Evolutionary conservation across 441 rosid genomes (phyloP), one percentile per base, ranked within the genome.

Genomic region (Sinapis alba): DNA sequence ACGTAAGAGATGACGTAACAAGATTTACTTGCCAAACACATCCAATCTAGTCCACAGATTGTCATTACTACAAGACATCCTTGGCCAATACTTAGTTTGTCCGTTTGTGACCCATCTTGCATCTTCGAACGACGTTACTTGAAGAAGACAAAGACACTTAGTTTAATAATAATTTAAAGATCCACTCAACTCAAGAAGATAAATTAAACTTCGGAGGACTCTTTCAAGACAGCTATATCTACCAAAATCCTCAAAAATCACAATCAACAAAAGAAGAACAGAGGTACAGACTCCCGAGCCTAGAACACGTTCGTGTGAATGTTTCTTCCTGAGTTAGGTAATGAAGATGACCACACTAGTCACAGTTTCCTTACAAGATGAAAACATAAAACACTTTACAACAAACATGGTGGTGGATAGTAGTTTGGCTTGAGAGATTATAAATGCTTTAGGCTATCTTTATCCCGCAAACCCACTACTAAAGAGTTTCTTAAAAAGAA

Each of bases 1-100:
- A 76, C 76, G 76, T 77, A 50, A 71, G 16, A 26, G 80, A 45
- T 77, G 76, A 77, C 76, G 80, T 18, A 45, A 34, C 32, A 24
- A 77, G 64, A 45, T 34, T 54, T 23, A 62, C 70, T 75, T 75
- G 79, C 27, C 20, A 20, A 13, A 75, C 74, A 75, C 68, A 0
- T 21, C 26, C 9, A 19, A 20, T 69, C 1, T 5, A 62, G 79
- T 76, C 74, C 71, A 76, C 65, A 68, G 15, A 62, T 41, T 27
- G 23, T 26, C 7, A 21, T 26, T 26, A 20, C 74, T 68, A 75
- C 63, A 50, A 4, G 69, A 68, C 69, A 68, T 60, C 28, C 43
- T 68, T 68, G 18, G 73, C 24, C 57, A 75, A 66, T 10, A 18
- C 68, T 61, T 51, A 65, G 16, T 51, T 68, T 76, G 75, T 69